A percentile compares a stretch with the other conserved stretches of the same genome.
These are phyloP conservation scores for Mucor sp. DNA, from an alignment of 371 early-diverging fungal genomes.

Conservation along the genomic window DNA sequence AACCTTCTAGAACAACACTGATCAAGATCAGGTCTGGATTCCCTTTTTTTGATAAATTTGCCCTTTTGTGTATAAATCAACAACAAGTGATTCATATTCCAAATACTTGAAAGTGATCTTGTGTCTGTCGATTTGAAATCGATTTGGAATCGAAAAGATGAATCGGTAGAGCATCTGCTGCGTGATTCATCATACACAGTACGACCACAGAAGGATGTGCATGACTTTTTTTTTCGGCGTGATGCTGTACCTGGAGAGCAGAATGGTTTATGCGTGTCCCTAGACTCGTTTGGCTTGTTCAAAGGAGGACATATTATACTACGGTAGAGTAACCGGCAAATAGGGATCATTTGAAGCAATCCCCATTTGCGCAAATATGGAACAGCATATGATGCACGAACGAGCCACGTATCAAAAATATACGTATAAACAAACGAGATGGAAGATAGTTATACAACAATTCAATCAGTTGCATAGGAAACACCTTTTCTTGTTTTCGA, in stretches of 20 bases:
- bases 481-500: not conserved
- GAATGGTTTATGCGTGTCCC: not conserved
- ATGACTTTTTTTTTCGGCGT: not conserved
- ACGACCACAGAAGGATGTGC: not conserved
- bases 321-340: not conserved
- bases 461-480: not conserved
- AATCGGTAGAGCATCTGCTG: not conserved
- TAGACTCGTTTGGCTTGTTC: not conserved
- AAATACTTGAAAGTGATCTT: not conserved
- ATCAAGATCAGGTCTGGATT: not conserved
- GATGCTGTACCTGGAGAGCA: not conserved
- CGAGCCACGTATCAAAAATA: not conserved
- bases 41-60: not conserved
- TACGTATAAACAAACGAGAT: not conserved
- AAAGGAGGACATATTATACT: not conserved
- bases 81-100: not conserved
- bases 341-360: not conserved
- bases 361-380: not conserved
- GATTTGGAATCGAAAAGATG: not conserved
- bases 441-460: not conserved
- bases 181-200: not conserved
- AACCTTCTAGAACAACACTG: not conserved
- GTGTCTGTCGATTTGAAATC: not conserved
- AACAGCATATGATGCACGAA: not conserved
- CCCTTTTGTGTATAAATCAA: not conserved